Base-by-base conservation (phyloP, 2,329 filamentous ascomycete genomes). In the Paecilomyces sp. region DNA sequence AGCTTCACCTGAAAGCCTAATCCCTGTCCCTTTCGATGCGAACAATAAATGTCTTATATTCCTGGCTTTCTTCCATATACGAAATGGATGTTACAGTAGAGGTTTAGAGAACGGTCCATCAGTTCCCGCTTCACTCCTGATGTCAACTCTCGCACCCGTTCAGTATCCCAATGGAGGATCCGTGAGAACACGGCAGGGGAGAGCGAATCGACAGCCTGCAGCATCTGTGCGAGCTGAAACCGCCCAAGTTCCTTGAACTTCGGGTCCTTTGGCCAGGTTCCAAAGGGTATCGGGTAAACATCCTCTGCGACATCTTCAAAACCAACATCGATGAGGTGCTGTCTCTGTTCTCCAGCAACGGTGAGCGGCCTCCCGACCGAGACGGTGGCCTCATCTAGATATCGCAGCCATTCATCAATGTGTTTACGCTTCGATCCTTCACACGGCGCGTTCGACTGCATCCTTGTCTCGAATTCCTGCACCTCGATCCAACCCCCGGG, bases 401-500 rank as follows among this genome's bases (percentile, higher is more conserved):
- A 53, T 53, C 28, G 24, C 22, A 53, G 9, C 51, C 51, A 53
- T 22, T 25, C 28, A 30, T 53, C 28, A 53, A 30, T 53, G 28
- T 53, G 51, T 22, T 22, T 53, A 22, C 22, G 18, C 51, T 30
- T 53, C 13, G 24, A 53, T 12, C 22, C 22, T 7, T 53, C 51
- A 25, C 51, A 53, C 1, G 51, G 51, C 3, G 22, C 61, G 57
- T 66, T 60, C 3, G 59, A 64, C 25, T 57, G 61, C 18, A 59
- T 57, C 61, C 62, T 62, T 11, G 60, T 58, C 30, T 66, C 64
- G 51, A 65, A 62, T 34, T 65, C 63, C 15, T 57, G 50, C 7
- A 65, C 57, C 58, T 66, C 64, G 11, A 66, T 24, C 64, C 62
- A 66, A 13, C 65, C 64, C 8, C 64, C 65, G 2, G 64, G 62